Conservation (phyloP, 176 grass and related monocot species). For the Carex parvula region DNA sequence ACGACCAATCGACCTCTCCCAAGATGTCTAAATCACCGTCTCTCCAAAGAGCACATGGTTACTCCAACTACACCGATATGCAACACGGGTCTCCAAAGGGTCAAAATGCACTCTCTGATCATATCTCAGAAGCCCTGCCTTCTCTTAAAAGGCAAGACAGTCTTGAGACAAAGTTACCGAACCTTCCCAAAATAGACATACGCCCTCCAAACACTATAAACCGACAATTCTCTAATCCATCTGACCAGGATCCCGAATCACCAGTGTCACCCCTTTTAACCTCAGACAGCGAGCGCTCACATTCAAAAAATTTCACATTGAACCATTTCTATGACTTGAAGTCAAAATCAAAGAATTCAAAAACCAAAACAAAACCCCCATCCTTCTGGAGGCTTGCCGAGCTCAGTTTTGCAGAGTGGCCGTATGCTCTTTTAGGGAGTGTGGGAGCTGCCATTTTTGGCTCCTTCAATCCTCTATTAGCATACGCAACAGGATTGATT, state of each 20-base stretch:
- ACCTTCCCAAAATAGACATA: conserved; percentile 95
- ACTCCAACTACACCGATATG: conserved; percentile 61
- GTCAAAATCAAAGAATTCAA: conserved; percentile 61
- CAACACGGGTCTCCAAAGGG: conserved; percentile 87
- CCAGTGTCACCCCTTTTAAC: conserved; percentile 97
- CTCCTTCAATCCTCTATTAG: conserved; percentile 94
- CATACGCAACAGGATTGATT: conserved; percentile 92
- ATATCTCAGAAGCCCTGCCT: conserved; percentile 48
- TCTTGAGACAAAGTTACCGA: conserved; percentile 81
- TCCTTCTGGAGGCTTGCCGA: conserved; percentile 94
- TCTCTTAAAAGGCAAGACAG: conserved; percentile 94
- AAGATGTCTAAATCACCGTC: conserved; percentile 97
- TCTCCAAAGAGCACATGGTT: conserved; percentile 75
- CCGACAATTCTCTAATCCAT: conserved; percentile 77
- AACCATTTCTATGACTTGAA: conserved; percentile 63
- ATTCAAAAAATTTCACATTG: conserved; percentile 93
- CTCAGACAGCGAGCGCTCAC: conserved; percentile 91
- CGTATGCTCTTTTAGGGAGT: conserved; percentile 95
- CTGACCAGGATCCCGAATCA: conserved; percentile 73
- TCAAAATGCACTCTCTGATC: conserved; percentile 70
- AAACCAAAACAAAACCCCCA: conserved; percentile 57
- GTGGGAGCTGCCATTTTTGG: conserved; percentile 97
- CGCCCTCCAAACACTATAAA: conserved; percentile 71
- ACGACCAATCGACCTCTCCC: conserved; percentile 73
- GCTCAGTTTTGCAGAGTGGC: conserved; percentile 97